Conservation (phyloP, 2,329 filamentous ascomycete species). For the Xylariaceae sp. region DNA sequence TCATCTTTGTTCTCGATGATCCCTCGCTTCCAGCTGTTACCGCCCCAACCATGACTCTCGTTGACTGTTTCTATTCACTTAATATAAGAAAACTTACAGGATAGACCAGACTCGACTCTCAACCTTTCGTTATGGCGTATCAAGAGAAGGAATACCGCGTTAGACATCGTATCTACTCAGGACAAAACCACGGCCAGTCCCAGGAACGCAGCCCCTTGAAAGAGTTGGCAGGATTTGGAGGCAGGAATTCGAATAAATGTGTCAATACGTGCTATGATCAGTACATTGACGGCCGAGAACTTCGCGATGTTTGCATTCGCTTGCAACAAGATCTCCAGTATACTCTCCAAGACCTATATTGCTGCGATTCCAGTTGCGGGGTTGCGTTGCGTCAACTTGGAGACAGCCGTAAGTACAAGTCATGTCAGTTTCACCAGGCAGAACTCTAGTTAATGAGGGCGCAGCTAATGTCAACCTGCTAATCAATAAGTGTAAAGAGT, state of each 20-base stretch:
- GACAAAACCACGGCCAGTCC: background rate
- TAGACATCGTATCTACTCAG: background rate
- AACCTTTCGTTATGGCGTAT: slow-evolving; percentile 12
- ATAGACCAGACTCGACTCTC: slow-evolving; percentile 10
- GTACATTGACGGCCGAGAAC: slow-evolving; percentile 12
- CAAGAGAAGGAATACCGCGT: slow-evolving; percentile 3
- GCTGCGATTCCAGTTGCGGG: slow-evolving; percentile 49
- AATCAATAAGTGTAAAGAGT: slow-evolving; percentile 49
- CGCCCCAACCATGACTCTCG: slow-evolving; percentile 21
- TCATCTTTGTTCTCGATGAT: slow-evolving; percentile 4
- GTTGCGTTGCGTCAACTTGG: slow-evolving; percentile 32
- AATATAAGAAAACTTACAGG: slow-evolving; percentile 14
- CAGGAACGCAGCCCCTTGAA: background rate
- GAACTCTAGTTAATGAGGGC: slow-evolving; percentile 6
- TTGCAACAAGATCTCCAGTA: slow-evolving; percentile 20
- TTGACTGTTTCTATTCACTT: slow-evolving; percentile 10
- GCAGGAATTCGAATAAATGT: slow-evolving; percentile 17
- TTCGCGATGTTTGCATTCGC: slow-evolving; percentile 19
- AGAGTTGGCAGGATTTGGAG: slow-evolving; percentile 11
- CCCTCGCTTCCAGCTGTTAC: slow-evolving; percentile 1
- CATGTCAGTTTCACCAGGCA: too few species aligned
- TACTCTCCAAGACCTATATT: slow-evolving; percentile 43
- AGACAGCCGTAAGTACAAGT: slow-evolving; percentile 41
- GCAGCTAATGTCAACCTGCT: slow-evolving; percentile 48
- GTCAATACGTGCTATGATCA: slow-evolving; percentile 18